Base-by-base conservation (phyloP, 768 basidiomycete species). In the Lentinula aciculospora region DNA sequence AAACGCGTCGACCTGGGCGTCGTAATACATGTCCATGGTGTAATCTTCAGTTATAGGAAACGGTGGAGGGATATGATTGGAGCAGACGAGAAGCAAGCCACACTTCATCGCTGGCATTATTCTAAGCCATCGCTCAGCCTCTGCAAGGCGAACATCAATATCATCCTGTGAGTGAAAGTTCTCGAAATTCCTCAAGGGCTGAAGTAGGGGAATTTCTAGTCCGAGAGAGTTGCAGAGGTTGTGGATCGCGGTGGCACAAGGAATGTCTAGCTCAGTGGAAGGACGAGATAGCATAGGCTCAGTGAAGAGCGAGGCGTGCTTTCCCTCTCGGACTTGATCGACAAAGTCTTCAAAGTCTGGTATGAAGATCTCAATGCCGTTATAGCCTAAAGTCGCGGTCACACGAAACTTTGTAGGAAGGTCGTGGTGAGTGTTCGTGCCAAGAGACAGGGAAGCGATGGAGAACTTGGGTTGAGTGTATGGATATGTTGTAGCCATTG, bases 151-250 rank as follows among this genome's bases (percentile, higher is more conserved):
- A n/a, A 58, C 57, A 5, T 60, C 51, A 4, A 69, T 62, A 5
- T 71, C 61, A 21, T 63, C 64, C 23, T 62, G 61, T 27, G 64
- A 64, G 19, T 64, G 42, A 55, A 67, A 71, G 19, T 71, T 73
- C 58, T 76, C 74, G 34, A 76, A 73, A 27, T 69, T 68, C 23
- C 73, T 65, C 19, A 73, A 62, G 13, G 74, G 74, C 59, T 76
- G 74, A 32, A 72, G 63, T 58, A 72, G 64, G 31, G 66, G 68
- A 53, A 74, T 65, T 13, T 57, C 51, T 54, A 76, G 53, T 25
- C 60, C 57, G 8, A 63, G 55, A 1, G 61, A 61, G 12, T 57
- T 54, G 58, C 68, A 67, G 29, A 67, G 59, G 13, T 29, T 23
- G 31, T 60, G 55, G n/a, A 67, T 59, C 9, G 63, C 68, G 15